phyloP scores from a whole-genome alignment of 176 grass and related monocot genomes.

The Zoysia japonica region DNA sequence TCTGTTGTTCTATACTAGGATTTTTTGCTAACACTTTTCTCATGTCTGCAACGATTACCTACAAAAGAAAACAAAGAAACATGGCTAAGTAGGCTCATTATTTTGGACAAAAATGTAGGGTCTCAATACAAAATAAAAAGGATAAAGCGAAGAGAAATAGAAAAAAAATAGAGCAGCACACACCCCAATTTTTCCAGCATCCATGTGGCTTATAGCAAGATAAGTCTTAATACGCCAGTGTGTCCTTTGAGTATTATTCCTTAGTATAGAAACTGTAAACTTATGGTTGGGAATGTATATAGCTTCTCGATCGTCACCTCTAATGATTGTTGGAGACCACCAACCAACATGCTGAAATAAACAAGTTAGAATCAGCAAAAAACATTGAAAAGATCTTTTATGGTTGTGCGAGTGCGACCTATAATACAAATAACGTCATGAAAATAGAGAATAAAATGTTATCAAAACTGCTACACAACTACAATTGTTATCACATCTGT shows the following conservation, averaged over 20 bases:
- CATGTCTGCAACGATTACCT: slow-evolving; percentile 97
- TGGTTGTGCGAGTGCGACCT: background rate
- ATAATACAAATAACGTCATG: slow-evolving; percentile 9
- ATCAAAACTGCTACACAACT: background rate
- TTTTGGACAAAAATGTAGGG: slow-evolving; percentile 4
- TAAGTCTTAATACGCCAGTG: slow-evolving; percentile 99
- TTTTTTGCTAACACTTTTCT: slow-evolving; percentile 93
- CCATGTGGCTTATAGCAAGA: slow-evolving; percentile 95
- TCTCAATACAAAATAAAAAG: slow-evolving; percentile 25
- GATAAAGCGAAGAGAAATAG: slow-evolving; percentile 10
- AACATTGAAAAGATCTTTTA: slow-evolving; percentile 15
- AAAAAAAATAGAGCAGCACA: slow-evolving; percentile 31
- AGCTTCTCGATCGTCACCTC: slow-evolving; percentile 96
- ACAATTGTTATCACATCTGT: slow-evolving; percentile 25
- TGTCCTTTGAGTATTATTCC: slow-evolving; percentile 82
- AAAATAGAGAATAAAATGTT: background rate
- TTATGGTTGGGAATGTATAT: slow-evolving; percentile 98
- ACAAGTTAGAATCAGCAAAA: slow-evolving; percentile 22
- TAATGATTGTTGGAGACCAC: slow-evolving; percentile 94
- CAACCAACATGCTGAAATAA: slow-evolving; percentile 91
- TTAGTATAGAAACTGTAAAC: slow-evolving; percentile 91
- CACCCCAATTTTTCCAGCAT: slow-evolving; percentile 97
- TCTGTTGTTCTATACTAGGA: slow-evolving; percentile 91
- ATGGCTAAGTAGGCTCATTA: slow-evolving; percentile 31
- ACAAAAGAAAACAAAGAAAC: slow-evolving; percentile 29